Base-by-base conservation (phyloP, 208 protist species). In the Trypanosoma rangeli region DNA sequence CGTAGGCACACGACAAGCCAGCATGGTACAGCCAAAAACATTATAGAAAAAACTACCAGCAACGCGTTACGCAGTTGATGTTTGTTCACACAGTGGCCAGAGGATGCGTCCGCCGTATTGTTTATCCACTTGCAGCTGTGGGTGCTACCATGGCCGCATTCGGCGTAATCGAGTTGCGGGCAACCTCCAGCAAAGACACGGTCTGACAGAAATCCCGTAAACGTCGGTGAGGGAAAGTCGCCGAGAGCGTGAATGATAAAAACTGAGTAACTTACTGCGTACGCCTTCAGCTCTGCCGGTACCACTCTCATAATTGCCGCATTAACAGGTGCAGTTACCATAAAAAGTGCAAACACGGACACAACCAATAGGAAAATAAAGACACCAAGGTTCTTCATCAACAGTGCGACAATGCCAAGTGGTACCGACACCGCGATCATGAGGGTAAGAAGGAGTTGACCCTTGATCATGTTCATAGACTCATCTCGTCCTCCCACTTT, bases 221-320 rank as follows among this genome's bases (percentile, higher is more conserved):
- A 35, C 15, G 85, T 89, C 24, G 92, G 92, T 0, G 94, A 97
- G 3, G 92, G 94, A 67, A 97, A 94, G 73, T 97, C 90, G 22
- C 92, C 94, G 0, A 95, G 72, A 20, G 87, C 44, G 74, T 97
- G 94, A 63, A 97, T 95, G 26, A 90, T 24, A 49, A 97, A 90
- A 26, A 97, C 90, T 33, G 77, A 90, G 68, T 89, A 93, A 75
- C 84, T 87, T 52, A 96, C 80, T 22, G 90, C 89, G 72, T 93
- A 93, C n/a, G 87, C 87, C 0, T 87, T 87, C 44, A 96, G 63
- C 26, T 75, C 64, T 3, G 20, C n/a, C 48, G 83, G 79, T 16
- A 95, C 92, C 15, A 88, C 67, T 1, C 70, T 83, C 18, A 97
- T 69, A 46, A 95, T 80, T 26, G 83, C 54, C 9, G 88, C 84